phyloP scores from a whole-genome alignment of 768 basidiomycete genomes.

The Serpula lacrymans region DNA sequence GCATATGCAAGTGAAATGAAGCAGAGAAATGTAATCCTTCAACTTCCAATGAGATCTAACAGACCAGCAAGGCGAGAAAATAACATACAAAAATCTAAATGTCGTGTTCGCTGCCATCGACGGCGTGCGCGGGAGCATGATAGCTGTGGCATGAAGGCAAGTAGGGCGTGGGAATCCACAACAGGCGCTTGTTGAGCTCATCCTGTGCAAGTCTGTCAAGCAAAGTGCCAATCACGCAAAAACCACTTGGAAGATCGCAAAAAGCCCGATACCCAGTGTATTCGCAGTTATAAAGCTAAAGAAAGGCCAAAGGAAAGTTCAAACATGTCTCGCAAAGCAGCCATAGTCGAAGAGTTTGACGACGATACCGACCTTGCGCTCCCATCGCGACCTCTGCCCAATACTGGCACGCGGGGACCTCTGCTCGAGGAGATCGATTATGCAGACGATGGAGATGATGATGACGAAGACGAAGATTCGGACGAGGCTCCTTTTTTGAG shows the following conservation, averaged over 20 bases:
- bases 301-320: conserved; percentile 1
- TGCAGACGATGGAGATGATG: conserved; percentile 48
- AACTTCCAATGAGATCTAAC: neutral
- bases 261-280: no score
- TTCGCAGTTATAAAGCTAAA: neutral
- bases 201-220: no score
- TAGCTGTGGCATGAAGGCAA: conserved; percentile 11
- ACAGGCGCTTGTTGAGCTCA: no score
- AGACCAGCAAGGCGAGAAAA: neutral
- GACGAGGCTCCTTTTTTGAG: conserved; percentile 33
- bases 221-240: no score
- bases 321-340: conserved; percentile 64
- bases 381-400: conserved; percentile 61
- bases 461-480: conserved; percentile 18
- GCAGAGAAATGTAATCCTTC: conserved; percentile 14
- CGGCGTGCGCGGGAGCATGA: conserved; percentile 2
- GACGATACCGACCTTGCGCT: conserved; percentile 92
- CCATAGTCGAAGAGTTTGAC: conserved; percentile 81
- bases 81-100: conserved; percentile 9
- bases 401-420: conserved; percentile 67
- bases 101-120: conserved; percentile 6
- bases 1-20: conserved; percentile 7
- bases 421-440: conserved; percentile 69
- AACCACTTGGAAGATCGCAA: no score
- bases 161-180: conserved; percentile 28